phyloP scores from a whole-genome alignment of 345 rosid species.

The Populus nigra region DNA sequence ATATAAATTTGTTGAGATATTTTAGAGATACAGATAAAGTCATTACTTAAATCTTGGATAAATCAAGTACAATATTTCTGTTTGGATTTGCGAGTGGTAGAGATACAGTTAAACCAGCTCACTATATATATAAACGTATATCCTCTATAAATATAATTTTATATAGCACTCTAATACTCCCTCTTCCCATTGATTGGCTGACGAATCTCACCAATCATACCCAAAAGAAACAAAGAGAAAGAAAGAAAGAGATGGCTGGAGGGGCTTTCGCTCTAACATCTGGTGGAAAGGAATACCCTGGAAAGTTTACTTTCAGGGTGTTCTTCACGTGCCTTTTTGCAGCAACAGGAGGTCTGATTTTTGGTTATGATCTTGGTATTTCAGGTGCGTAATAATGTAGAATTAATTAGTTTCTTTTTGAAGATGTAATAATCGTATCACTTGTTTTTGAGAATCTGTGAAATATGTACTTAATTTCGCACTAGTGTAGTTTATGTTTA shows the following conservation, averaged over 20 bases:
- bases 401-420: no score
- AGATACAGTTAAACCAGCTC: neutral
- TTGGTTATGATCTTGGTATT: constrained; percentile 48
- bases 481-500: neutral
- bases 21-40: neutral
- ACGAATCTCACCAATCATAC: neutral
- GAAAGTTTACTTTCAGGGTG: constrained; percentile 25
- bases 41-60: neutral
- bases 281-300: constrained; percentile 29
- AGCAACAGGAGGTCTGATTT: constrained; percentile 40
- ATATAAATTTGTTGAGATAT: no score
- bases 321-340: constrained; percentile 30
- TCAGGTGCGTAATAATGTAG: constrained; percentile 29
- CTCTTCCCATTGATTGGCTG: no score
- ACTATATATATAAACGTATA: neutral
- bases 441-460: neutral
- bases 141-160: neutral
- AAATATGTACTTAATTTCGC: neutral
- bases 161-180: no score
- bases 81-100: neutral
- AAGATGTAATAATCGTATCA: no score
- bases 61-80: no score
- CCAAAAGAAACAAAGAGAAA: neutral
- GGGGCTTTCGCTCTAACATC: constrained; percentile 20
- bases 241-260: constrained; percentile 30